Evolutionary conservation across 306 rosid species (phyloP).

Genomic region (barrel medic (Medicago truncatula)): MtrunA17r5.0-ANR NC_053049.1:12938501-12939000

Average conservation of each 20-base stretch:
- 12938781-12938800: constrained; percentile 27
- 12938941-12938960: not conserved
- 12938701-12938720: constrained; percentile 22
- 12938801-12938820: constrained; percentile 15
- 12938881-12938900: constrained; percentile 11
- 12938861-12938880: constrained; percentile 14
- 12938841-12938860: constrained; percentile 16
- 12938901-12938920: not conserved
- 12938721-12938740: constrained; percentile 24
- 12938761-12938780: constrained; percentile 5
- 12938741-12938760: not conserved
- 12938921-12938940: not conserved
- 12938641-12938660: constrained; percentile 24
- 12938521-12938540: not conserved
- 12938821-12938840: constrained; percentile 37
- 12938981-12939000: not conserved
- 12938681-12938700: constrained; percentile 15
- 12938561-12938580: not conserved
- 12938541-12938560: not conserved
- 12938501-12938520: no score
- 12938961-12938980: not conserved
- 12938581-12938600: not conserved
- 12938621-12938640: constrained; percentile 5
- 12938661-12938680: constrained; percentile 5
- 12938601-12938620: not conserved